Evolutionary conservation across 768 basidiomycete species (phyloP).

Genomic region (Hypsizygus marmoreus): DNA sequence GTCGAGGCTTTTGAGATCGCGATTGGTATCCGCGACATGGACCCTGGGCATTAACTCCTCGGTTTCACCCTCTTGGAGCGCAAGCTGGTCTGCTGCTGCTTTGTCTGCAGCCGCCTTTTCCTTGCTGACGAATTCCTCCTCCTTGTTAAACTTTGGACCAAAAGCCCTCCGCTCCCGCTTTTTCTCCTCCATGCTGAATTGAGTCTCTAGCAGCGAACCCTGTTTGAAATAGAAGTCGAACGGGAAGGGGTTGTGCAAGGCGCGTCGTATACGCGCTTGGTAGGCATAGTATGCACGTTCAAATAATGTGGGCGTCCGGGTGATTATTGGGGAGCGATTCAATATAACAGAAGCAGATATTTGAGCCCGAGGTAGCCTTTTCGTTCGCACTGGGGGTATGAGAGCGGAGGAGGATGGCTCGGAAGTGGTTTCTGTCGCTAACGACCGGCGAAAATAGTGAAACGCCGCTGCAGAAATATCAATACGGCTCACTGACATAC

Average conservation of each 20-base stretch:
- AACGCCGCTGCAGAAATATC: constrained; percentile 8
- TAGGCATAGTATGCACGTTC: constrained; percentile 84
- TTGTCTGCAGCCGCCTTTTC: constrained; percentile 54
- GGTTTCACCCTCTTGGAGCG: constrained; percentile 58
- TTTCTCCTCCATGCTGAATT: constrained; percentile 77
- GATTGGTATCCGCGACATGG: constrained; percentile 58
- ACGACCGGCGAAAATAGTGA: constrained; percentile 32
- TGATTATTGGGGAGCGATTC: constrained; percentile 76
- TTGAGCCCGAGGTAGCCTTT: constrained; percentile 20
- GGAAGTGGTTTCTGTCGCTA: constrained; percentile 45
- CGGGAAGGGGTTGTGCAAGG: constrained; percentile 87
- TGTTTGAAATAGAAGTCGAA: constrained; percentile 93
- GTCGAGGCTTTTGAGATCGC: constrained; percentile 76
- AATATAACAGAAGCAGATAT: constrained; percentile 70
- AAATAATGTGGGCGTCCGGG: constrained; percentile 70
- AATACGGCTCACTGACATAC: not conserved
- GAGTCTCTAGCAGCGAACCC: constrained; percentile 80
- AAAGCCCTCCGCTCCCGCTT: constrained; percentile 74
- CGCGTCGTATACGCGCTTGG: constrained; percentile 79
- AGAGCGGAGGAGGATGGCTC: constrained; percentile 21
- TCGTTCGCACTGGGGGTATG: constrained; percentile 16
- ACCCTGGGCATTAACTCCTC: constrained; percentile 64
- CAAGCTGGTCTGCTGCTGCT: constrained; percentile 59
- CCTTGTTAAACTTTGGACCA: constrained; percentile 58
- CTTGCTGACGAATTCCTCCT: constrained; percentile 42